Base-by-base conservation (phyloP, 2,329 filamentous ascomycete species). In the Erysiphe neolycopersici region DNA sequence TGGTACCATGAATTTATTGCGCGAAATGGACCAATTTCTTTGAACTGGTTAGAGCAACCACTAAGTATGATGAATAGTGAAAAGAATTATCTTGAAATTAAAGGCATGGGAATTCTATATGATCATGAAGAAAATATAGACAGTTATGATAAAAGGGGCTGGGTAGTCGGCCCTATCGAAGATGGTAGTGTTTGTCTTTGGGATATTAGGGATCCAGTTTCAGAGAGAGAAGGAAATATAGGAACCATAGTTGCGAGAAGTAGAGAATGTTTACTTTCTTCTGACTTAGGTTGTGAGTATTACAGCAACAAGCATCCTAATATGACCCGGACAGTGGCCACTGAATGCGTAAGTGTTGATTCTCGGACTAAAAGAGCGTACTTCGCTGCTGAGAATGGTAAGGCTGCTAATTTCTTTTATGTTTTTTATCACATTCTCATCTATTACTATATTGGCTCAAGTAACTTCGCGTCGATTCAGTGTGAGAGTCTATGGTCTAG, bases 1-100 rank as follows among this genome's bases (percentile, higher is more conserved):
- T 94, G 83, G 78, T 93, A 92, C 57, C 70, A 79, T 44, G 85
- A 94, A 58, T 93, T 84, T 54, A 77, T 91, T 48, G 81, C 85
- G 43, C 69, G 85, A 31, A 69, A 85, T 59, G 83, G 73, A 0
- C 74, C 76, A 0, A 66, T 83, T n/a, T 67, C 67, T 13, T 64
- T 83, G 43, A 76, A 69, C 52, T 94, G 85, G 85, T 64, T 91
- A 37, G 69, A 84, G 54, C 66, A 71, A 44, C 74, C 77, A 9
- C 59, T 60, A 10, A 54, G 64, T 35, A 55, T 53, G 44, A 59
- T 64, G 31, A 59, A 61, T 16, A 56, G 59, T 14, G 52, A 58
- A 43, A 63, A 58, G 40, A 63, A 69, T 45, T 56, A 63, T 26
- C 61, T 72, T 32, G 82, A 91, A 53, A 73, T 75, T 6, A 74